Conservation (phyloP, 345 rosid genomes). For the Acer campestre region DNA sequence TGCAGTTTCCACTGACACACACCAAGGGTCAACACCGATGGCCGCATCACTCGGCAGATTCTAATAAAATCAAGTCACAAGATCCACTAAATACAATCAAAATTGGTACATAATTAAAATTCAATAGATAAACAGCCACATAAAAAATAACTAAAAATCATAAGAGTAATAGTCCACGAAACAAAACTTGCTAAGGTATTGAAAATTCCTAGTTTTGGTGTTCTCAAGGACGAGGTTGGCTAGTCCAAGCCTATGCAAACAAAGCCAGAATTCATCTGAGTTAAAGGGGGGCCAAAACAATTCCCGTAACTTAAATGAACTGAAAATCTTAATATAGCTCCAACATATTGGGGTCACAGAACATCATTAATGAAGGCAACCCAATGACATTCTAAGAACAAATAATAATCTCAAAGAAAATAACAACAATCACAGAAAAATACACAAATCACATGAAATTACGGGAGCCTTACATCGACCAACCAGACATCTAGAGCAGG, state of each 20-base stretch:
- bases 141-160: not conserved
- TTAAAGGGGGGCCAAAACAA: not conserved
- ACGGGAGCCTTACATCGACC: constrained; percentile 59
- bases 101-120: not conserved
- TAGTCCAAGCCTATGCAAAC: not conserved
- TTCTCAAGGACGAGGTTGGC: not conserved
- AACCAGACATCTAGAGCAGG: constrained; percentile 82
- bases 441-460: not conserved
- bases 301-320: not conserved
- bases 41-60: constrained; percentile 68
- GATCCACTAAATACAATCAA: constrained; percentile 12
- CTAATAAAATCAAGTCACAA: constrained; percentile 41
- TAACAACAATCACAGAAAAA: not conserved
- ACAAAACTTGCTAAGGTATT: not conserved
- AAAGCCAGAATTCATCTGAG: not conserved
- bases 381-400: not conserved
- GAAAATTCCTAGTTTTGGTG: not conserved
- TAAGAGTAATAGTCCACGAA: not conserved
- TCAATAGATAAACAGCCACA: not conserved
- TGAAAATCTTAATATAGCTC: not conserved
- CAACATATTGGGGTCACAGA: not conserved
- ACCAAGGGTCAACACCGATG: constrained; percentile 86
- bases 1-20: constrained; percentile 81
- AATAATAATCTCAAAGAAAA: not conserved
- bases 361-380: not conserved